Percentiles rank a stretch among this genome's conserved stretches.
These are phyloP conservation scores for Metschnikowia hibisci DNA, from an alignment of 805 yeast species.

Conservation along the genomic window DNA sequence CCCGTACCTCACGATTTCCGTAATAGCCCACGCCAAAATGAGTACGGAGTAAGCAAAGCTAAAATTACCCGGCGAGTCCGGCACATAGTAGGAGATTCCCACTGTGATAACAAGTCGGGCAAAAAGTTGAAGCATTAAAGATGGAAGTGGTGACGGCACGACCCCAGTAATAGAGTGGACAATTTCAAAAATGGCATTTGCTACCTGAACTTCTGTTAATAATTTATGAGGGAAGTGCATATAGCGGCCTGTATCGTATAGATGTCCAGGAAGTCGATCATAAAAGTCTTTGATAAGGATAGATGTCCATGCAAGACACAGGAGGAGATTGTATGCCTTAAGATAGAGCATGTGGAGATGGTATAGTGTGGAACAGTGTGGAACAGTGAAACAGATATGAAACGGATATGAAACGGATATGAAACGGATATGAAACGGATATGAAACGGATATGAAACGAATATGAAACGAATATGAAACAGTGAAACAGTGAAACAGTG, in stretches of 20 bases:
- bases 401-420: too few species aligned
- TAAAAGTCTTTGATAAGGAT: slow-evolving; percentile 13
- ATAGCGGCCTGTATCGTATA: slow-evolving; percentile 10
- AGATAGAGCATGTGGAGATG: slow-evolving; percentile 10
- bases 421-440: too few species aligned
- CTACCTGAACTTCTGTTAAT: slow-evolving; percentile 23
- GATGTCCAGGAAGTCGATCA: slow-evolving; percentile 11
- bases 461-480: too few species aligned
- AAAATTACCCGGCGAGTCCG: slow-evolving; percentile 29
- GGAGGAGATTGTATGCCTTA: slow-evolving; percentile 17
- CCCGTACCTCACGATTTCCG: slow-evolving; percentile 29
- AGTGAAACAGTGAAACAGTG: too few species aligned
- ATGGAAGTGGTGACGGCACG: slow-evolving; percentile 26
- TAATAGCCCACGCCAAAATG: slow-evolving; percentile 27
- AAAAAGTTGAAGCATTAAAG: slow-evolving; percentile 25
- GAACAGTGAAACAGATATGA: background rate
- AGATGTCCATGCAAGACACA: slow-evolving; percentile 19
- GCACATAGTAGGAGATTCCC: slow-evolving; percentile 27
- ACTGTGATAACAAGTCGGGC: slow-evolving; percentile 28
- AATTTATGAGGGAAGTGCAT: slow-evolving; percentile 27
- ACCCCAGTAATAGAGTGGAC: slow-evolving; percentile 23
- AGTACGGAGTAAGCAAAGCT: slow-evolving; percentile 20
- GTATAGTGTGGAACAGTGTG: background rate
- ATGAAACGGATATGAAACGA: too few species aligned
- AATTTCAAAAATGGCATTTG: slow-evolving; percentile 26